phyloP scores from a whole-genome alignment of 345 rosid species.

The Orychophragmus violaceus region DNA sequence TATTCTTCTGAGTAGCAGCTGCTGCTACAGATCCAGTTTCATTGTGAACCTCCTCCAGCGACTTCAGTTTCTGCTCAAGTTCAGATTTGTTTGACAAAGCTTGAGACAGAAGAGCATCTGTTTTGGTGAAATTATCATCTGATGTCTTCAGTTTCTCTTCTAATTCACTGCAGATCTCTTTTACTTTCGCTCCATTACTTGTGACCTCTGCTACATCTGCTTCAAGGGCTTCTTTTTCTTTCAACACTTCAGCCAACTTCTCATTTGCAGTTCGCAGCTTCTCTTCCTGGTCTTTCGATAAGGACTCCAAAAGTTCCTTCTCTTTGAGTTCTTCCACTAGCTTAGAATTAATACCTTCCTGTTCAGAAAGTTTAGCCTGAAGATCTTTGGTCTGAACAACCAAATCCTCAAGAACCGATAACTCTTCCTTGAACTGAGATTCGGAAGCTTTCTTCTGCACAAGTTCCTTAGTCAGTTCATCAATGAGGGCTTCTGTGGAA shows the following conservation, averaged over 20 bases:
- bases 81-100: constrained; percentile 62
- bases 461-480: constrained; percentile 55
- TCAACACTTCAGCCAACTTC: constrained; percentile 56
- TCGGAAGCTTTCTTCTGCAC: constrained; percentile 59
- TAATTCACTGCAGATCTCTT: constrained; percentile 47
- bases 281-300: constrained; percentile 57
- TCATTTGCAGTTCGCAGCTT: constrained; percentile 54
- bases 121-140: constrained; percentile 53
- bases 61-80: constrained; percentile 69
- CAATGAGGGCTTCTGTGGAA: constrained; percentile 56
- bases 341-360: constrained; percentile 34
- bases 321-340: constrained; percentile 48
- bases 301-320: constrained; percentile 44
- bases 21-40: constrained; percentile 59
- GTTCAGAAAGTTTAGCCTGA: constrained; percentile 47
- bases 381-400: constrained; percentile 49
- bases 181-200: constrained; percentile 32
- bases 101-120: constrained; percentile 66
- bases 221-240: constrained; percentile 55
- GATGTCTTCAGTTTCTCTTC: constrained; percentile 62
- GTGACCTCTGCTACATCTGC: constrained; percentile 47
- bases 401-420: constrained; percentile 44
- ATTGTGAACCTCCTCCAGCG: constrained; percentile 54
- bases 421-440: constrained; percentile 55
- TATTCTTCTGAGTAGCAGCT: constrained; percentile 61